Evolutionary conservation across 2,329 filamentous ascomycete genomes (phyloP), one percentile per base, ranked within the genome.

Genomic region (Venturia carpophila): DNA sequence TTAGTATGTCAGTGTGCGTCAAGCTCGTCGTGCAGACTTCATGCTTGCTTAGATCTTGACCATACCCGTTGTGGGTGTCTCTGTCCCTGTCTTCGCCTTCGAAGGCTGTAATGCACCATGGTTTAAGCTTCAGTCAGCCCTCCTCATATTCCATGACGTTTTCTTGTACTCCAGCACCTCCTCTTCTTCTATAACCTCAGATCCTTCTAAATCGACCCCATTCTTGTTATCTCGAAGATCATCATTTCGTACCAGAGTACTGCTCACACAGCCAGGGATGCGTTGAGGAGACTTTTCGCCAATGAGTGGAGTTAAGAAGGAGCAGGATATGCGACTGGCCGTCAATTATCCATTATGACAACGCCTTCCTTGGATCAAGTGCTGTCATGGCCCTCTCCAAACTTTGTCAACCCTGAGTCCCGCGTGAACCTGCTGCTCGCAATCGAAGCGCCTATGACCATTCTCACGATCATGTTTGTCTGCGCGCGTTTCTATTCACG

Each of bases 321-420:
- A 56, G 27, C 11, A 56, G 13, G 7, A 34, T 34, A 56, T 37
- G 17, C 19, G 15, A 24, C 30, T 34, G 49, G 45, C 45, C 7
- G 7, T 47, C 45, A n/a, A 34, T 9, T 56, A 24, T 56, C 49
- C 27, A 58, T 37, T 62, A 62, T 62, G 60, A 43, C 19, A 37
- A 43, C 39, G 21, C 62, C 62, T 17, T 55, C 62, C 13, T 24
- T 41, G 24, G 63, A 56, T 27, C 41, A 64, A 41, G 64, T 78
- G 58, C 68, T 70, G 21, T 71, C 72, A 68, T 82, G 79, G 80
- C 80, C 81, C 6, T 69, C 63, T 42, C 77, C 80, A 9, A 82
- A 83, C 68, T 78, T 79, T 68, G 67, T 75, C 62, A 70, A 82
- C 67, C 81, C 80, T 6, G 72, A 71, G 17, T 78, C 75, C 37